Conservation (phyloP, 2,329 filamentous ascomycete species). For the Fusarium citri region DNA sequence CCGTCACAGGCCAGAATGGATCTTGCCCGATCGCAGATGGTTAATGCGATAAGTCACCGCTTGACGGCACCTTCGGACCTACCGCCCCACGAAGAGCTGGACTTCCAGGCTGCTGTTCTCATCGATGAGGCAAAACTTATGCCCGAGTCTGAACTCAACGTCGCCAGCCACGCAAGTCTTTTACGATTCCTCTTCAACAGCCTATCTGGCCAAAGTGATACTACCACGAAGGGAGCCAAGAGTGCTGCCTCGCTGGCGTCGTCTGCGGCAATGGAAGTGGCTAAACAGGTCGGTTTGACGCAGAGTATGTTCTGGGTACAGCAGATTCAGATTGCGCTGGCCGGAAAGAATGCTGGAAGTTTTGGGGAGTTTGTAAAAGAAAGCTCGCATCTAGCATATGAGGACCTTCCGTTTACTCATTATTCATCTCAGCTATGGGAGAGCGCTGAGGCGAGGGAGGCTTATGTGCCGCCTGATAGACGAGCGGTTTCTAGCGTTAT, state of each 20-base stretch:
- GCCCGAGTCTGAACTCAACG: conserved; percentile 22
- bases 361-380: conserved; percentile 42
- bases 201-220: background rate
- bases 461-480: conserved; percentile 44
- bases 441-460: conserved; percentile 42
- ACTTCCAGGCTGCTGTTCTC: conserved; percentile 37
- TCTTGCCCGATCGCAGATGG: conserved; percentile 34
- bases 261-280: conserved; percentile 32
- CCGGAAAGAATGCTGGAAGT: background rate
- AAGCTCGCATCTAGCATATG: conserved; percentile 41
- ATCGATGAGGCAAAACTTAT: conserved; percentile 39
- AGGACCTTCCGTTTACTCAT: conserved; percentile 44
- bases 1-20: conserved; percentile 32
- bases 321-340: conserved; percentile 37
- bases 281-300: conserved; percentile 31
- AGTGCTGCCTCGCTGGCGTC: conserved; percentile 18
- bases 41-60: conserved; percentile 26
- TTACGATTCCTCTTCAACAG: conserved; percentile 20
- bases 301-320: conserved; percentile 48
- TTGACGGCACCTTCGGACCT: conserved; percentile 1
- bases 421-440: conserved; percentile 47
- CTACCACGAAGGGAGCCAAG: background rate
- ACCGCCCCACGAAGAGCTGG: conserved; percentile 34
- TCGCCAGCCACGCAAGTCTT: conserved; percentile 37
- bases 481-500: conserved; percentile 35